Conservation (phyloP, 371 early-diverging fungal species). For the Mortierella polycephala region DNA sequence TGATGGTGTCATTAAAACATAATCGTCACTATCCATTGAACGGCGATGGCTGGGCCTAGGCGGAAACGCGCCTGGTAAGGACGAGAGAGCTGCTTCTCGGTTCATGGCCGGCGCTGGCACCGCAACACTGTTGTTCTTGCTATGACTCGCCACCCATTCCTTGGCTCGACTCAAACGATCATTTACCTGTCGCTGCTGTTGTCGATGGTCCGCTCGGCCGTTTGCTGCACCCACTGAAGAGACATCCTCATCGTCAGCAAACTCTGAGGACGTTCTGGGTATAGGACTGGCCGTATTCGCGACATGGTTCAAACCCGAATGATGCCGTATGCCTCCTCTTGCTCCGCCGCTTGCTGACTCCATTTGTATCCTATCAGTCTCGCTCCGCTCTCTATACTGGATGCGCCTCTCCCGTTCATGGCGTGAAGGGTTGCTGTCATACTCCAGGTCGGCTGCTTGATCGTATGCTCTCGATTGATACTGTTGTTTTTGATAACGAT, state of each 20-base stretch:
- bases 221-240: background rate
- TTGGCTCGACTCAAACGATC: conserved; percentile 47
- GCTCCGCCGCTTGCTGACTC: conserved; percentile 8
- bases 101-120: conserved; percentile 15
- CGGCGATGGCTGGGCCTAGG: conserved; percentile 10
- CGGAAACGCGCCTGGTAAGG: conserved; percentile 21
- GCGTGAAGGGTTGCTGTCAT: conserved; percentile 9
- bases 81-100: conserved; percentile 15
- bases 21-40: conserved; percentile 36
- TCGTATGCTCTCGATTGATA: conserved; percentile 18
- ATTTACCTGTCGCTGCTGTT: background rate
- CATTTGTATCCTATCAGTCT: conserved; percentile 19
- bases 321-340: conserved; percentile 14
- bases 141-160: conserved; percentile 48
- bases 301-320: conserved; percentile 28
- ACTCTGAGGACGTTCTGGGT: conserved; percentile 18
- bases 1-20: conserved; percentile 14
- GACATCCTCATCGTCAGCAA: conserved; percentile 21
- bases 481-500: conserved; percentile 10
- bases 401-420: conserved; percentile 5
- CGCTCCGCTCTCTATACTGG: conserved; percentile 19
- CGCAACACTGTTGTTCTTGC: conserved; percentile 28
- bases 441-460: conserved; percentile 17
- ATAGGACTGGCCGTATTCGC: conserved; percentile 6
- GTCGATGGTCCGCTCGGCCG: background rate